A percentile compares a stretch with the other conserved stretches of the same genome.
phyloP scores from a whole-genome alignment of 163 green algal genomes.

The Picocystis sp. region DNA sequence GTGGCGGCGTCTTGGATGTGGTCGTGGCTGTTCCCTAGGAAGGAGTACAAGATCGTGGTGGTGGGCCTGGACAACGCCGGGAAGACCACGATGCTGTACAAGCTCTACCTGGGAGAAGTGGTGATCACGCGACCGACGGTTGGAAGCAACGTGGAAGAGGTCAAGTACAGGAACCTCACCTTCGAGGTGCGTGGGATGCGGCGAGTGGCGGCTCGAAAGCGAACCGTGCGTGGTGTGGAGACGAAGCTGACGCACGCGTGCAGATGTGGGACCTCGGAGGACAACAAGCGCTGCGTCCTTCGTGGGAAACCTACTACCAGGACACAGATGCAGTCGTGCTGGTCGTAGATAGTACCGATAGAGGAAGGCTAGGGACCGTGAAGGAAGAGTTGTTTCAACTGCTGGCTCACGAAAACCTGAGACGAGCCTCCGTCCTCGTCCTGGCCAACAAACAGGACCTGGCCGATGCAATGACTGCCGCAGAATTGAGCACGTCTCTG shows the following conservation, averaged over 20 bases:
- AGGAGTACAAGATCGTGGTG: constrained; percentile 66
- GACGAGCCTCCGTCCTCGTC: neutral
- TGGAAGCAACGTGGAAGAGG: constrained; percentile 62
- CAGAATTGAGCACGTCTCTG: constrained; percentile 52
- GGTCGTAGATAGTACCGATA: constrained; percentile 57
- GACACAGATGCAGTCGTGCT: constrained; percentile 47
- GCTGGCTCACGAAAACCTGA: constrained; percentile 1
- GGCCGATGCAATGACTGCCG: constrained; percentile 50
- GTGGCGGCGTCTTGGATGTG: constrained; percentile 36
- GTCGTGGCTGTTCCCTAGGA: constrained; percentile 33
- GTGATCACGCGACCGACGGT: constrained; percentile 61
- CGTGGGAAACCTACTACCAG: constrained; percentile 52
- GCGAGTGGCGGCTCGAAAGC: neutral
- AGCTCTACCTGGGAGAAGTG: constrained; percentile 56
- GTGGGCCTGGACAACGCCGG: constrained; percentile 71
- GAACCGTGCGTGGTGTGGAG: too few species aligned
- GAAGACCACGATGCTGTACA: constrained; percentile 70
- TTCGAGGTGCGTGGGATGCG: constrained; percentile 38
- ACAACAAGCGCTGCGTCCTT: constrained; percentile 43
- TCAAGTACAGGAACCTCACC: constrained; percentile 44
- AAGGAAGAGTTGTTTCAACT: constrained; percentile 12
- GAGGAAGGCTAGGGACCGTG: constrained; percentile 27
- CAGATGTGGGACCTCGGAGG: constrained; percentile 62
- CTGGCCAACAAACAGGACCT: constrained; percentile 35
- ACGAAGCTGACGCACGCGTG: neutral